These are phyloP conservation scores for Skeletonema menzelii DNA, from an alignment of 108 stramenopile genomes.

Conservation along the genomic window DNA sequence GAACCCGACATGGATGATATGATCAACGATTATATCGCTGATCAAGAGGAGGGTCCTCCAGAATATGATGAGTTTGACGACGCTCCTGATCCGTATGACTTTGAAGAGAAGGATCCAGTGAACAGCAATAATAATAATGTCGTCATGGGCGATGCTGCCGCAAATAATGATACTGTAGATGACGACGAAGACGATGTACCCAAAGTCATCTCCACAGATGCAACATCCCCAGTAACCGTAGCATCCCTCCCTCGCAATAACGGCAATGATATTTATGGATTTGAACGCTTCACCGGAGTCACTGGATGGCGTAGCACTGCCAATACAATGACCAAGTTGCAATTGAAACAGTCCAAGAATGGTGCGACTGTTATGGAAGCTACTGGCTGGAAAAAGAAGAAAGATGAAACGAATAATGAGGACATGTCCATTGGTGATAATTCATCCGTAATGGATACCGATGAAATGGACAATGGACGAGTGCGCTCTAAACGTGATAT, in stretches of 20 bases:
- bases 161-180: not conserved
- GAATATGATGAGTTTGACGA: slow-evolving; percentile 2
- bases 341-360: not conserved
- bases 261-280: slow-evolving; percentile 17
- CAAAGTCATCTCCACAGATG: slow-evolving; percentile 5
- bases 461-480: slow-evolving; percentile 15
- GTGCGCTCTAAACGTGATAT: slow-evolving; percentile 4
- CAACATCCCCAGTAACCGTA: not conserved
- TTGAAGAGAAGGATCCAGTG: slow-evolving; percentile 4
- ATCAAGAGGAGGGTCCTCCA: slow-evolving; percentile 38
- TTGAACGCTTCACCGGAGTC: slow-evolving; percentile 40
- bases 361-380: slow-evolving; percentile 44
- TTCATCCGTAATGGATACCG: slow-evolving; percentile 5
- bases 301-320: slow-evolving; percentile 25
- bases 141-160: not conserved
- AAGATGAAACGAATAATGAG: slow-evolving; percentile 5
- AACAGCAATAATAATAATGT: not conserved
- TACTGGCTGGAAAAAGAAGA: slow-evolving; percentile 30
- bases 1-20: slow-evolving; percentile 58
- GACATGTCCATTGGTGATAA: slow-evolving; percentile 14
- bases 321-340: not conserved
- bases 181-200: not conserved
- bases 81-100: slow-evolving; percentile 1
- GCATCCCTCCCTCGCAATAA: not conserved
- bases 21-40: slow-evolving; percentile 57